phyloP scores from a whole-genome alignment of 192 early-diverging fungal genomes.

The Coemansia sp. region DNA sequence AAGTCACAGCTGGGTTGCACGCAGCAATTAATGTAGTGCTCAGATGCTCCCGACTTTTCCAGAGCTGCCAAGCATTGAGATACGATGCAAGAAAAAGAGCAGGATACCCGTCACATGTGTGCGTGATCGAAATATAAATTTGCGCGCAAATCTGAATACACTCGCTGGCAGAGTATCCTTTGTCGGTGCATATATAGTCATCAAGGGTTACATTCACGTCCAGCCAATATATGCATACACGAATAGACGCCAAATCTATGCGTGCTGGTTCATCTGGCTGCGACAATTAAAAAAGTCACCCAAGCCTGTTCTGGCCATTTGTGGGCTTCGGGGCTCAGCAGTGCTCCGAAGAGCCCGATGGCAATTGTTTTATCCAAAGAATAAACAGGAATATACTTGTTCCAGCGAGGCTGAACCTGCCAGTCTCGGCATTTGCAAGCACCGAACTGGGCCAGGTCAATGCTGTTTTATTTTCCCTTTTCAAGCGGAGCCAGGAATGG shows the following conservation, averaged over 20 bases:
- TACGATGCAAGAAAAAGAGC: background rate
- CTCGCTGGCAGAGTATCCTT: background rate
- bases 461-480: background rate
- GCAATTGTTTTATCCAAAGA: no score
- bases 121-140: conserved; percentile 4
- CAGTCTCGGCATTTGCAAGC: no score
- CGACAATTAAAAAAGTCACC: background rate
- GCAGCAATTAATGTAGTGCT: background rate
- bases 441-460: no score
- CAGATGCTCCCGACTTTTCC: background rate
- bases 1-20: conserved; percentile 1
- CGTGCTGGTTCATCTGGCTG: background rate
- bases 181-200: background rate
- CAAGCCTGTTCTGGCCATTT: background rate
- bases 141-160: no score
- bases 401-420: no score
- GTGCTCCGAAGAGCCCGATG: no score
- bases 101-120: background rate
- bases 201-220: background rate
- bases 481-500: no score
- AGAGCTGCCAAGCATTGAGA: background rate
- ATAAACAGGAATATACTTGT: no score
- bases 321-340: background rate
- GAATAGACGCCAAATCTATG: no score
- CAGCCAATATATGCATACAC: background rate